Base-by-base conservation (phyloP, 805 yeast species). In the Metschnikowia kofuensis region DNA sequence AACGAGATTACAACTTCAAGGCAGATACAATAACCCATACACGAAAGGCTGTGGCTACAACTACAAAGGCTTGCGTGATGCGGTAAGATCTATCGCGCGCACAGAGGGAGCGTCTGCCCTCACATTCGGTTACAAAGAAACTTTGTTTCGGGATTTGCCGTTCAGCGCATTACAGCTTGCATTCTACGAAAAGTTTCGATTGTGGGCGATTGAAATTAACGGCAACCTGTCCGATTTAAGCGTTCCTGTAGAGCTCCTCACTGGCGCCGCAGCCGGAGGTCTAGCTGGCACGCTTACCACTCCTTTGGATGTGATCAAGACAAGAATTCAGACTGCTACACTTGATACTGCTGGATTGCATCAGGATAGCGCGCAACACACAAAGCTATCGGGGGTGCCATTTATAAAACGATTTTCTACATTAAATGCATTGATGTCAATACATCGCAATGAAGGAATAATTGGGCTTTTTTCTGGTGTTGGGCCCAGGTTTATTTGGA, bases 231-330 rank as follows among this genome's bases (percentile, higher is more conserved):
- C 69, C 15, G 83, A 80, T 40, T 66, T 87, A 45, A 78, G 85
- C 1, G 66, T 85, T 7, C 46, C 74, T 6, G 66, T 78, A 37
- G 99, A 94, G 66, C 71, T 94, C 28, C 52, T 78, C 12, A 90
- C 97, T 0, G 99, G 99, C 47, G 98, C 97, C 0, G 83, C 89
- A 0, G 98, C 99, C 2, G 97, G 97, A 56, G 96, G 96, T 0
- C 68, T 90, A 28, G 96, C 97, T 0, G 97, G 97, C 1, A 76
- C 81, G 0, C 61, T 91, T 16, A 91, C 97, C 0, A 91, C 97
- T 0, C 97, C 97, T 1, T 68, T 89, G 54, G 97, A 91, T 62
- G 97, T 91, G 32, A 83, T 91, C 38, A 91, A 91, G 67, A 91
- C 97, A 1, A 76, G 98, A 60, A 82, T 90, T 42, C 99, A 94